Evolutionary conservation across 169 alveolate genomes (phyloP).

Genomic region (Babesia ovata): DNA sequence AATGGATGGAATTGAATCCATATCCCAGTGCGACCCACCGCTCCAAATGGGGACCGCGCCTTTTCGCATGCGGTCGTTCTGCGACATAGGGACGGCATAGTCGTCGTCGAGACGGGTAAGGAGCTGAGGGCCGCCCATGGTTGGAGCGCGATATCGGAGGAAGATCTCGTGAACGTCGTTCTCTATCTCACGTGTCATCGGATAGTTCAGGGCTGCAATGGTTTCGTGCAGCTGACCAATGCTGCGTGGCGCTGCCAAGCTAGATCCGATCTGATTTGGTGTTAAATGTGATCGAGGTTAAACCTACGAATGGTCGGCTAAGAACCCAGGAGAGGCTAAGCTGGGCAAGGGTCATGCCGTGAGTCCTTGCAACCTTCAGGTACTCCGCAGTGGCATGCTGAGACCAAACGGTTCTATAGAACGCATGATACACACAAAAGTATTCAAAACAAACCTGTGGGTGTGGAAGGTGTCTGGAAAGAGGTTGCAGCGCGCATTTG

Average conservation of each 20-base stretch:
- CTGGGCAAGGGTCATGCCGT: conserved; percentile 80
- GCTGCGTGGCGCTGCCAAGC: conserved; percentile 82
- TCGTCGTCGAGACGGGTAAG: conserved; percentile 74
- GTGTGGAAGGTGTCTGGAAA: conserved; percentile 80
- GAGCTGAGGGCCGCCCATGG: conserved; percentile 85
- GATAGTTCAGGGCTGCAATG: conserved; percentile 76
- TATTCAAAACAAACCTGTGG: conserved; percentile 54
- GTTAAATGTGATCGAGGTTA: background rate
- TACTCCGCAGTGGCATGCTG: conserved; percentile 83
- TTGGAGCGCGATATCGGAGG: conserved; percentile 82
- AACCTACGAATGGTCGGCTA: conserved; percentile 80
- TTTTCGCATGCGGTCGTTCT: conserved; percentile 73
- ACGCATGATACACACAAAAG: too few relatives aligned
- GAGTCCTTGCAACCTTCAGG: conserved; percentile 78
- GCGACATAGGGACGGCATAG: conserved; percentile 72
- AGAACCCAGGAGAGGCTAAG: conserved; percentile 76
- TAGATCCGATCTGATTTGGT: conserved; percentile 67
- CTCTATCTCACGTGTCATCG: conserved; percentile 71
- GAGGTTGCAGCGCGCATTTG: conserved; percentile 79
- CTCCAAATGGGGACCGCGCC: conserved; percentile 84
- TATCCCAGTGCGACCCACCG: conserved; percentile 84
- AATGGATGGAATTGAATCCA: conserved; percentile 64
- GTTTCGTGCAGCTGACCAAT: conserved; percentile 83
- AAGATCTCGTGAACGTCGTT: conserved; percentile 79
- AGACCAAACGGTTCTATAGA: conserved; percentile 80